Evolutionary conservation across 169 alveolate genomes (phyloP), one percentile per base, ranked within the genome.

Genomic region (Cryptosporidium ubiquitum): DNA sequence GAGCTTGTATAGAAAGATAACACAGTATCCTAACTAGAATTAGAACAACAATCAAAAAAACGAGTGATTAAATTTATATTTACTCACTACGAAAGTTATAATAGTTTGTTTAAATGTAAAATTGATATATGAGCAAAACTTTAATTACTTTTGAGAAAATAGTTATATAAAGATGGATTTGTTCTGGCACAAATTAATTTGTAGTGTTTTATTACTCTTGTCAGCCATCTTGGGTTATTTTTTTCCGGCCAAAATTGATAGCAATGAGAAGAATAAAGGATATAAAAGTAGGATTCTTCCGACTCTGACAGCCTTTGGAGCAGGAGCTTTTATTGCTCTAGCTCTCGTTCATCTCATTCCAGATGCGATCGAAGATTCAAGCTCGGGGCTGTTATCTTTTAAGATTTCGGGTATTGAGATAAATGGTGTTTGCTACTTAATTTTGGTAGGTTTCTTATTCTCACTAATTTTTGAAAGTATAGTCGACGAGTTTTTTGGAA

Each of bases 241-340:
- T 0, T 64, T 58, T 20, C 89, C 89, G n/a, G 64, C 31, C 47
- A 61, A 37, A 20, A 42, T 60, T 10, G 40, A 40, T 3, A 61
- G 6, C 6, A 42, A 3, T 61, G 35, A 79, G 14, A 51, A 39
- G 23, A 40, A 37, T 60, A 61, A n/a, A 5, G 37, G 52, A 14
- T 31, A 18, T 14, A 52, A 52, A 29, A 61, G 55, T 40, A 39
- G 61, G 23, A 31, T 64, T 26, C 55, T 79, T 58, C 68, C 73
- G 7, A 61, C 39, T 42, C 9, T 79, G 39, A 44, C 52, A 2
- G 71, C 89, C 23, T 79, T 79, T 49, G 89, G 89, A 40, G 89
- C 79, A 58, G 89, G 89, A 4, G 89, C 89, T 44, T 79, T 79
- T 61, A 61, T 79, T 79, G 89, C 89, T 35, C 68, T 79, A n/a